Evolutionary conservation across 2,329 filamentous ascomycete genomes (phyloP), one percentile per base, ranked within the genome.

Genomic region (Tolypocladium ophioglossoides): DNA sequence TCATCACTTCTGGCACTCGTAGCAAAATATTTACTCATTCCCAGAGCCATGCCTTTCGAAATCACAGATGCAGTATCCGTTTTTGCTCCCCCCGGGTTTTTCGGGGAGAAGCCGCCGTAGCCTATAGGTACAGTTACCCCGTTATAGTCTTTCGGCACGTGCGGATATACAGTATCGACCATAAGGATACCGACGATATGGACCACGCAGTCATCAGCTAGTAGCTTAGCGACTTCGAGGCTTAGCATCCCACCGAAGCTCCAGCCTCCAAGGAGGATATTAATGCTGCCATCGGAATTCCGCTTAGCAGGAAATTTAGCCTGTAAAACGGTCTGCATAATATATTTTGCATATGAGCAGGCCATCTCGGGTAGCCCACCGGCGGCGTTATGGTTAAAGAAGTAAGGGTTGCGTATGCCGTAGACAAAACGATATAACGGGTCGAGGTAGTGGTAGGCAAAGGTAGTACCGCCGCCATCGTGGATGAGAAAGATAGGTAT

Each of bases 401-500:
- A 82, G 55, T 70, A 68, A 5, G 79, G 77, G 62, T 84, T 84
- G 56, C 73, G 67, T 54, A 84, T 78, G 52, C 74, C 80, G 57
- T 77, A 81, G 39, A 81, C 65, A 20, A 70, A 66, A 6, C 81
- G 77, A 37, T 67, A 65, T 24, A 83, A 68, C 1, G 70, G 61
- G 20, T 74, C 71, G 4, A 84, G 70, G 57, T 75, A 77, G 65
- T 80, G 74, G 63, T 84, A 84, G 59, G 73, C 74, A 61, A 80
- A 82, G 2, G 74, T 76, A 2, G 80, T 84, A 62, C 81, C 81
- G 58, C 81, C 79, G 58, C 81, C 81, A 57, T 84, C 81, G 66
- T 84, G 81, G 40, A 83, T 69, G 46, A 84, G 72, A 55, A 84
- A 68, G 49, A 82, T 68, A 2, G 80, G 79, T n/a, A 70, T 70